These are phyloP conservation scores for Candida frijolesensis DNA, from an alignment of 1,139 yeast species.

Conservation along the genomic window DNA sequence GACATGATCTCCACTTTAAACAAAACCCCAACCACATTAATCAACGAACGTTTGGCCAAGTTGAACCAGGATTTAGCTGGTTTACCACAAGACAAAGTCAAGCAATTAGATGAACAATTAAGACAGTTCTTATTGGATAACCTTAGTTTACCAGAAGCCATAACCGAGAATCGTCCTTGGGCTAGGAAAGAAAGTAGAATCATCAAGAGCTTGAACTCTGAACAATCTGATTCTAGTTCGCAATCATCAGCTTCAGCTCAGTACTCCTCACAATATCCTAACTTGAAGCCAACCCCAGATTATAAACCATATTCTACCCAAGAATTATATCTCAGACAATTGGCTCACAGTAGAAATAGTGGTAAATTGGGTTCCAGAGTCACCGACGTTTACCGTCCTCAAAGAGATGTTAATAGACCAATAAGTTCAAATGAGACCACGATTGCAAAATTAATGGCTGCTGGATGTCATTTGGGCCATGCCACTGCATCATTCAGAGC, in stretches of 20 bases:
- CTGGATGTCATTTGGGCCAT: conserved; percentile 96
- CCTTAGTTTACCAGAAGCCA: conserved; percentile 37
- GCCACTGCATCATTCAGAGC: conserved; percentile 79
- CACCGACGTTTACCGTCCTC: conserved; percentile 67
- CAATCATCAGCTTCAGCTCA: conserved; percentile 31
- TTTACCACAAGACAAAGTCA: conserved; percentile 36
- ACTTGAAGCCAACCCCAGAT: conserved; percentile 47
- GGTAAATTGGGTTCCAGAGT: conserved; percentile 68
- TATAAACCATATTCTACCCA: conserved; percentile 63
- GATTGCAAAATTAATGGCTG: conserved; percentile 73
- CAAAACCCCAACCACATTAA: conserved; percentile 34
- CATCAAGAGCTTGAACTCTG: conserved; percentile 9
- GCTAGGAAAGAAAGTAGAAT: conserved; percentile 12
- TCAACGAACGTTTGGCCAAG: conserved; percentile 31
- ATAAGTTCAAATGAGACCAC: conserved; percentile 57
- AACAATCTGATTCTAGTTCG: background rate
- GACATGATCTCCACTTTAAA: conserved; percentile 36
- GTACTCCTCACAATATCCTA: conserved; percentile 36
- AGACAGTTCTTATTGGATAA: conserved; percentile 40
- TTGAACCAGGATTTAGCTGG: conserved; percentile 34
- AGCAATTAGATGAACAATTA: conserved; percentile 45
- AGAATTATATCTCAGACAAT: conserved; percentile 75
- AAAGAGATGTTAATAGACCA: conserved; percentile 65
- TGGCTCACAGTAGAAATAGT: conserved; percentile 49
- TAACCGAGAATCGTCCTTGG: conserved; percentile 42